Percentiles rank a stretch among this genome's conserved stretches.
Evolutionary conservation across 163 green algal genomes (phyloP).

Genomic region (Coccomyxa subellipsoidea): DNA sequence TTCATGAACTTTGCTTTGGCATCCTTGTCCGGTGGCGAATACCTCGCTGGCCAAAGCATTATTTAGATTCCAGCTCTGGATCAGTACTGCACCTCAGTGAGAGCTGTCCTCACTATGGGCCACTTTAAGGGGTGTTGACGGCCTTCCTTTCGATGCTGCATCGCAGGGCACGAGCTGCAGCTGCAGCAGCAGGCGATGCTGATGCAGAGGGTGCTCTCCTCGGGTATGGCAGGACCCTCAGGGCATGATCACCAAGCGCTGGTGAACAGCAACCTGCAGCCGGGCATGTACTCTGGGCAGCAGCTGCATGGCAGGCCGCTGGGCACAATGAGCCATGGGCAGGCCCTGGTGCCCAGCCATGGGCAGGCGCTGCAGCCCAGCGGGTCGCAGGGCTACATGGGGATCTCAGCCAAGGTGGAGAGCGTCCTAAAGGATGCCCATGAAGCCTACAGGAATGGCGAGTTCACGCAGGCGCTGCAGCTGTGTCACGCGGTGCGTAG

Average conservation of each 20-base stretch:
- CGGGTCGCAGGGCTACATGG: not conserved
- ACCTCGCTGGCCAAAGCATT: too few species aligned
- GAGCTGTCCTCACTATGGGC: too few species aligned
- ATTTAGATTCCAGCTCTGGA: too few species aligned
- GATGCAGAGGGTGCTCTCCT: not conserved
- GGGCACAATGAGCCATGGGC: not conserved
- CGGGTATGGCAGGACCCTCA: not conserved
- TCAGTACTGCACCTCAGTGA: too few species aligned
- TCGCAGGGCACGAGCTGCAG: not conserved
- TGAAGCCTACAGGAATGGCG: slow-evolving; percentile 43
- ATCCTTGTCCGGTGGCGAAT: too few species aligned
- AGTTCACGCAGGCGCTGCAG: slow-evolving; percentile 45
- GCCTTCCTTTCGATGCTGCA: not conserved
- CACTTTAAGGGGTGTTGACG: not conserved
- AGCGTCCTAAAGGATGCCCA: slow-evolving; percentile 31
- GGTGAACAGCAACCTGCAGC: not conserved
- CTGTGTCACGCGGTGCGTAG: slow-evolving; percentile 50
- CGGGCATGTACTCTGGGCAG: not conserved
- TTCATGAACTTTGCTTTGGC: too few species aligned
- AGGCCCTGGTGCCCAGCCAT: not conserved
- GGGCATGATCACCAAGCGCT: not conserved
- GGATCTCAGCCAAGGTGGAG: not conserved
- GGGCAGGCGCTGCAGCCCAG: not conserved
- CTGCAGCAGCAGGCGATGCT: not conserved
- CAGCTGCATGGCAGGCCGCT: not conserved